Percentiles rank a stretch among this genome's conserved stretches.
Conservation (phyloP, 2,329 filamentous ascomycete species). For the Monosporascus sp. region DNA sequence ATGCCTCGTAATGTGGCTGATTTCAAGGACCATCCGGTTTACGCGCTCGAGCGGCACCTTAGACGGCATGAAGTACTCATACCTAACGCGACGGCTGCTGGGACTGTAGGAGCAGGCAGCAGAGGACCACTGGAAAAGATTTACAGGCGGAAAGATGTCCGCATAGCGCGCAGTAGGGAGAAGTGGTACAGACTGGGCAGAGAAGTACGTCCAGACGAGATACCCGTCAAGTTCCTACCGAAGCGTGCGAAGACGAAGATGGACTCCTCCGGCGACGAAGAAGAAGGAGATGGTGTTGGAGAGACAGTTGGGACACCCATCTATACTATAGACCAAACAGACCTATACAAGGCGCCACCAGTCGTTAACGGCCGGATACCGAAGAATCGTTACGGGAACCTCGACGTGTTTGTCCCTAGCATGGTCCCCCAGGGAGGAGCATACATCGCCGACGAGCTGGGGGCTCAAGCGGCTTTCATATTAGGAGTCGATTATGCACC, state of each 20-base stretch:
- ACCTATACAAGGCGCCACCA: slow-evolving; percentile 68
- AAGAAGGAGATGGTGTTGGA: slow-evolving; percentile 29
- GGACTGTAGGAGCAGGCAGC: slow-evolving; percentile 68
- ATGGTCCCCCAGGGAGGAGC: slow-evolving; percentile 83
- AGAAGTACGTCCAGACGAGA: slow-evolving; percentile 71
- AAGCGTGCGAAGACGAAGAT: slow-evolving; percentile 35
- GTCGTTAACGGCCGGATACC: slow-evolving; percentile 72
- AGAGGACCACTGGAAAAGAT: slow-evolving; percentile 65
- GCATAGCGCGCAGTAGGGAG: slow-evolving; percentile 70
- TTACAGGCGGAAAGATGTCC: slow-evolving; percentile 77
- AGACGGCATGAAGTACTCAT: slow-evolving; percentile 77
- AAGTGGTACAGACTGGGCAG: slow-evolving; percentile 89
- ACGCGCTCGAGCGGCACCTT: slow-evolving; percentile 80
- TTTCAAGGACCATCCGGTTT: slow-evolving; percentile 80
- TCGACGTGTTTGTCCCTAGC: slow-evolving; percentile 85
- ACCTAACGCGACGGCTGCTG: slow-evolving; percentile 63
- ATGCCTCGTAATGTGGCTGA: slow-evolving; percentile 84
- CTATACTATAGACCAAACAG: slow-evolving; percentile 61
- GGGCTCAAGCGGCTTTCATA: slow-evolving; percentile 66
- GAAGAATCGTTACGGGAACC: slow-evolving; percentile 89
- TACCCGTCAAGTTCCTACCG: slow-evolving; percentile 71
- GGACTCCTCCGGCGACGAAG: slow-evolving; percentile 34
- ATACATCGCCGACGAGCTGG: slow-evolving; percentile 59
- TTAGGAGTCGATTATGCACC: slow-evolving; percentile 82
- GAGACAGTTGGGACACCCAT: slow-evolving; percentile 49